Percentiles rank a stretch among this genome's conserved stretches.
phyloP scores from a whole-genome alignment of 2,329 filamentous ascomycete species.

The Ceratocystis lukuohia region DNA sequence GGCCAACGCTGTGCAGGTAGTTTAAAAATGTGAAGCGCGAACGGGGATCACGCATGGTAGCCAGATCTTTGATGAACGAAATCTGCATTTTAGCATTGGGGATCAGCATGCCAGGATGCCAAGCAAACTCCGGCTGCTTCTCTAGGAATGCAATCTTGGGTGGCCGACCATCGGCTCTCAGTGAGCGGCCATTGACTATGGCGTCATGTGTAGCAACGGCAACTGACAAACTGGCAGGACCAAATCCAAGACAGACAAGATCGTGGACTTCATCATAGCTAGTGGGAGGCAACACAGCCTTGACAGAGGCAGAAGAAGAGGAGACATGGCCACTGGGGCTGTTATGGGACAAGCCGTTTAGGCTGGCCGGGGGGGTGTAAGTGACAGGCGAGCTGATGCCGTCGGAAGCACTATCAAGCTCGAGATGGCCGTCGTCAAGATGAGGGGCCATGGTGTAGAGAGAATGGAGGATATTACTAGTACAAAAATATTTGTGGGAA shows the following conservation, averaged over 20 bases:
- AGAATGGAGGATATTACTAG: neutral
- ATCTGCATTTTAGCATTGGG: constrained; percentile 95
- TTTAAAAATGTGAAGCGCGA: constrained; percentile 93
- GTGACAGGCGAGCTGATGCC: constrained; percentile 9
- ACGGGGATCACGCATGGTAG: constrained; percentile 72
- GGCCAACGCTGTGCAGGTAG: constrained; percentile 68
- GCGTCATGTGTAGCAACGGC: constrained; percentile 79
- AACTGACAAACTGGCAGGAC: constrained; percentile 78
- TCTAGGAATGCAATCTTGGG: constrained; percentile 80
- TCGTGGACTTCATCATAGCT: constrained; percentile 58
- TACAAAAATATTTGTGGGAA: neutral
- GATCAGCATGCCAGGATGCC: constrained; percentile 92
- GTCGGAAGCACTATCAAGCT: constrained; percentile 11
- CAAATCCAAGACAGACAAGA: constrained; percentile 82
- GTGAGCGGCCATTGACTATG: constrained; percentile 38
- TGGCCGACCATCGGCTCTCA: constrained; percentile 26
- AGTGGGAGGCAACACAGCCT: constrained; percentile 35
- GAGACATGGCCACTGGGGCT: neutral
- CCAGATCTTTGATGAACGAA: constrained; percentile 91
- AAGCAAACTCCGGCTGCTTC: constrained; percentile 69
- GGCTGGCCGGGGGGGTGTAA: constrained; percentile 16
- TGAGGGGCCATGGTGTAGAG: constrained; percentile 21
- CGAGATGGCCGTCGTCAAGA: constrained; percentile 17
- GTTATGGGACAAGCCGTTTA: neutral
- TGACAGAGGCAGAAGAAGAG: neutral